phyloP scores from a whole-genome alignment of 2,329 filamentous ascomycete genomes.

The Claviceps pazoutovae region DNA sequence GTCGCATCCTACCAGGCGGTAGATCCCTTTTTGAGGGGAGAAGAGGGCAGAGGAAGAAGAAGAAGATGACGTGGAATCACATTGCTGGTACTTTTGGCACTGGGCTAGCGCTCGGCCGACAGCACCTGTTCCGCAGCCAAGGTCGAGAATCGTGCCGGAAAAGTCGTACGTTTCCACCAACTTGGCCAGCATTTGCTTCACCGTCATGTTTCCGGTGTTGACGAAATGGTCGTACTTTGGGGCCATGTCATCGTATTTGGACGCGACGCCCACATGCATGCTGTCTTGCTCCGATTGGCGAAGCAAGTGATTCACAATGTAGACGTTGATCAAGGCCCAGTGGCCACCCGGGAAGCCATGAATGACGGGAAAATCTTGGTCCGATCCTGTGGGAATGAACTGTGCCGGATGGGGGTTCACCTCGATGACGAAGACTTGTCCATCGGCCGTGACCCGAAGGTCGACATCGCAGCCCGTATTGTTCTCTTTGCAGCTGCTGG shows the following conservation, averaged over 20 bases:
- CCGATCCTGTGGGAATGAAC: not conserved
- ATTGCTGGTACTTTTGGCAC: not conserved
- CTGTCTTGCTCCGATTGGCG: not conserved
- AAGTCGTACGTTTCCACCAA: not conserved
- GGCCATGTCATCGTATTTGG: not conserved
- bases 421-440: slow-evolving; percentile 1
- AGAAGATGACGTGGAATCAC: not conserved
- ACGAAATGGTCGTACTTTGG: not conserved
- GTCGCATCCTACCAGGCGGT: not conserved
- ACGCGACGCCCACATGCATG: not conserved
- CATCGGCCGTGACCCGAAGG: not conserved
- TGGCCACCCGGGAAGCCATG: not conserved
- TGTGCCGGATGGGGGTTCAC: not conserved
- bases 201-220: not conserved
- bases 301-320: not conserved
- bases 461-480: not conserved
- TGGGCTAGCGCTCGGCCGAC: not conserved
- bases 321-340: not conserved
- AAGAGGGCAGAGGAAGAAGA: too few species aligned
- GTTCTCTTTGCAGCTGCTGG: not conserved
- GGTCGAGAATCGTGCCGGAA: not conserved
- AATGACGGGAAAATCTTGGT: not conserved
- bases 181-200: not conserved
- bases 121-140: not conserved
- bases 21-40: not conserved